Evolutionary conservation across 495 filamentous ascomycete genomes (phyloP).

Genomic region (Cladorrhinum samala): DNA sequence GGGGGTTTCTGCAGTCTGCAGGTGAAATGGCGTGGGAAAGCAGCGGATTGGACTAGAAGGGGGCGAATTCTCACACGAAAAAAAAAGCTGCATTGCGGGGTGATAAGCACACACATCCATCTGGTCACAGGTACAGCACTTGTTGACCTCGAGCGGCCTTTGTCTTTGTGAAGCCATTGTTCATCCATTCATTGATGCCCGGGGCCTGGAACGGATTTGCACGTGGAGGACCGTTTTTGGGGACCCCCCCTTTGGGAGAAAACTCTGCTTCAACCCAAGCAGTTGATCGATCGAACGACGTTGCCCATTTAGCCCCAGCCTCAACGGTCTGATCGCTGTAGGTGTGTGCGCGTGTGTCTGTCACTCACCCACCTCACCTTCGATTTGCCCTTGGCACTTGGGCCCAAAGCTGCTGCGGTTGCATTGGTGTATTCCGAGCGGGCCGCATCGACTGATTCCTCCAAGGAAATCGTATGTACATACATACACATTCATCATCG

Average conservation of each 20-base stretch:
- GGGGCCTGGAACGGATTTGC: not conserved
- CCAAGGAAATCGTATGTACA: not conserved
- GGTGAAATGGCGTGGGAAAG: not conserved
- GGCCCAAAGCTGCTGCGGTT: not conserved
- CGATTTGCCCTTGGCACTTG: not conserved
- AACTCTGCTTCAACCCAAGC: too few species aligned
- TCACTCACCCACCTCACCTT: not conserved
- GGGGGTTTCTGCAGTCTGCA: not conserved
- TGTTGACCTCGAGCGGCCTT: constrained; percentile 1
- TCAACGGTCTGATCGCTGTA: not conserved
- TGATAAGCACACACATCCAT: constrained; percentile 2
- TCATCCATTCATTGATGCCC: constrained; percentile 3
- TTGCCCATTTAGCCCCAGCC: not conserved
- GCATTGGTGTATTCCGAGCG: not conserved
- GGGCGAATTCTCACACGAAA: constrained; percentile 6
- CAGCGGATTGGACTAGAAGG: not conserved
- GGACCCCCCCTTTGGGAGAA: not conserved
- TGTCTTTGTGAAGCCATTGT: constrained; percentile 3
- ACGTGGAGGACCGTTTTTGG: not conserved
- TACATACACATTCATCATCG: too few species aligned
- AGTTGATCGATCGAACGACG: not conserved
- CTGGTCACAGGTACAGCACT: too few species aligned
- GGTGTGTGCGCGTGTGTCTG: not conserved
- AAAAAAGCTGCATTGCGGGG: constrained; percentile 7
- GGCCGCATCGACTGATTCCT: not conserved